Base-by-base conservation (phyloP, 208 protist genomes). In the Leishmania martiniquensis region DNA sequence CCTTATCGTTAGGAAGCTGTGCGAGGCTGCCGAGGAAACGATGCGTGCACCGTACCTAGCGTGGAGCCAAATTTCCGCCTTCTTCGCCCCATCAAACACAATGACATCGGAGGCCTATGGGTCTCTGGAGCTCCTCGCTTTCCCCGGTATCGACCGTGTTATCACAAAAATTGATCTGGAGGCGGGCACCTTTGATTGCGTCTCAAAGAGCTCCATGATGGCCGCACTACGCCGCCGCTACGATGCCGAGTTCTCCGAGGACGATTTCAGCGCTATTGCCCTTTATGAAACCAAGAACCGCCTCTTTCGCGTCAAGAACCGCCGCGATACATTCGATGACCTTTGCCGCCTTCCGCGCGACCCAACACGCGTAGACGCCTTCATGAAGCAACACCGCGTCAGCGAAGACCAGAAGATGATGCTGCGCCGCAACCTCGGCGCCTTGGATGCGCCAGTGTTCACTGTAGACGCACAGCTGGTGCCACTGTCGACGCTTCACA, bases 11-110 rank as follows among this genome's bases (percentile, higher is more conserved):
- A 85, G 89, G 47, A 77, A 84, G 69, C 69, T 95, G 42, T 87
- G 78, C 71, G 83, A 88, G 63, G 63, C 70, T 17, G 81, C 87
- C 70, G 83, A 83, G 34, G 76, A 92, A 71, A 95, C 88, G 6
- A 84, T 96, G 77, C 89, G 94, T n/a, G 92, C 92, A 39, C 94
- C 94, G 49, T 95, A 94, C 84, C 81, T 95, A 62, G 90, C 90
- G 37, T 97, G 94, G 92, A 93, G 91, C 55, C 94, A 97, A 60
- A 85, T 97, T 37, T 96, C 94, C 20, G 87, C 94, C 62, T 93
- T 94, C 52, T 87, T 89, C 71, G 85, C 88, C 4, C 78, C 78
- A 63, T 68, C 66, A 0, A 92, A 91, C 73, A 80, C 74, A 1
- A 75, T 86, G 51, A 78, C 87, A 25, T 94, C 88, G 15, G 92